A percentile compares a stretch with the other conserved stretches of the same genome.
phyloP scores from a whole-genome alignment of 495 filamentous ascomycete species.

The Cryomyces minteri region DNA sequence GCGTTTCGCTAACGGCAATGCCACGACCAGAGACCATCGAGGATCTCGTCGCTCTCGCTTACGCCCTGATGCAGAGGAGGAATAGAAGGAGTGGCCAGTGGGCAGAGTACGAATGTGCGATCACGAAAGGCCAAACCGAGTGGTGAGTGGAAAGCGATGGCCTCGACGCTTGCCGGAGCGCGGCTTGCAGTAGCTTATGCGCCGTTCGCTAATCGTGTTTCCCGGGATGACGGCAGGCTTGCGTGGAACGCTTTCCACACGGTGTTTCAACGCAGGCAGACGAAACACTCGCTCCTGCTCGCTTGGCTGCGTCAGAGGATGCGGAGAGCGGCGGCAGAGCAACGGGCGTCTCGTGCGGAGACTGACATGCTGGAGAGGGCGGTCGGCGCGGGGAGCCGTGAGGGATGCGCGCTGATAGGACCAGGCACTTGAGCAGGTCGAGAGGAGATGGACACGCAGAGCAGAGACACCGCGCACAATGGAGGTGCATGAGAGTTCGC shows the following conservation, averaged over 20 bases:
- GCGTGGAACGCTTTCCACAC: constrained; percentile 16
- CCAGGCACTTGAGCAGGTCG: too few relatives aligned
- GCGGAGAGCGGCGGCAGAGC: constrained; percentile 1
- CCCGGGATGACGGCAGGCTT: constrained; percentile 11
- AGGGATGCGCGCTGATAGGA: too few relatives aligned
- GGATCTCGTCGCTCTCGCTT: constrained; percentile 45
- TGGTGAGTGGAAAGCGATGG: constrained; percentile 40
- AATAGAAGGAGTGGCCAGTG: constrained; percentile 25
- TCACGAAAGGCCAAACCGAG: constrained; percentile 45
- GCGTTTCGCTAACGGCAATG: background rate
- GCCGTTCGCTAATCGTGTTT: background rate
- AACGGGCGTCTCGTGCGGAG: background rate
- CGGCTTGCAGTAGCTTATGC: background rate
- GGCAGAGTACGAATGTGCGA: constrained; percentile 34
- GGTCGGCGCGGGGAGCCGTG: too few relatives aligned
- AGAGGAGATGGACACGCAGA: too few relatives aligned
- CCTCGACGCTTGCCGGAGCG: background rate
- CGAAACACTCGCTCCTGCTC: constrained; percentile 13
- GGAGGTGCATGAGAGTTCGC: too few relatives aligned
- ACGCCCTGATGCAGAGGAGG: constrained; percentile 42
- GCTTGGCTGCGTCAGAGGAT: constrained; percentile 10
- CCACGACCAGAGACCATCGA: constrained; percentile 37
- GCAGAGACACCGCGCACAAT: too few relatives aligned
- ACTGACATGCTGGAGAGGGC: constrained; percentile 3
- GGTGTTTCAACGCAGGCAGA: constrained; percentile 20